These are phyloP conservation scores for Verbena officinalis DNA, from an alignment of 257 asterid genomes.

Conservation along the genomic window DNA sequence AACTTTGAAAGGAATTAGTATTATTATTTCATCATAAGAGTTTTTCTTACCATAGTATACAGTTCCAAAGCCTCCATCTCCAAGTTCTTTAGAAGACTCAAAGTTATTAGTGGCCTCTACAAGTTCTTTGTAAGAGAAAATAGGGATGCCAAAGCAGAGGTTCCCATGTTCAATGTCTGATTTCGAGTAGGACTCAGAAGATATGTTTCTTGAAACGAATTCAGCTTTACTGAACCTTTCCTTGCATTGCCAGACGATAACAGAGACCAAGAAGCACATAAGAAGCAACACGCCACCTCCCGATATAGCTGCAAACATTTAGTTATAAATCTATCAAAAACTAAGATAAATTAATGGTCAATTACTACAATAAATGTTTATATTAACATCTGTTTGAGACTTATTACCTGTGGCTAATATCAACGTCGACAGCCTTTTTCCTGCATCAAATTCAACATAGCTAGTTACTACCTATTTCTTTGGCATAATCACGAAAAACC, in stretches of 20 bases:
- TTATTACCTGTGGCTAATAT: constrained; percentile 37
- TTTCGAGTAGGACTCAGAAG: constrained; percentile 31
- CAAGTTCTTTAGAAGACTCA: constrained; percentile 47
- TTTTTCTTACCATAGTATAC: constrained; percentile 51
- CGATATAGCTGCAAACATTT: constrained; percentile 30
- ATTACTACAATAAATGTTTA: background rate
- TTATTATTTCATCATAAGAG: too few species aligned
- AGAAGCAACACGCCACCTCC: constrained; percentile 32
- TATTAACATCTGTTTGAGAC: background rate
- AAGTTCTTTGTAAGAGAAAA: constrained; percentile 51
- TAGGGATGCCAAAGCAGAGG: constrained; percentile 35
- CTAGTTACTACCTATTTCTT: background rate
- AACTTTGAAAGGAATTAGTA: too few species aligned
- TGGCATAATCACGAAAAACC: background rate
- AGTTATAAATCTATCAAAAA: too few species aligned
- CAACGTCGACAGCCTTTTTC: background rate
- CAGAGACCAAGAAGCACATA: constrained; percentile 6
- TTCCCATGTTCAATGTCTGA: constrained; percentile 35
- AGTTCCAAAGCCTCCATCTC: constrained; percentile 64
- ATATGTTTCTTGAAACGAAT: constrained; percentile 18
- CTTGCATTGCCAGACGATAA: constrained; percentile 30
- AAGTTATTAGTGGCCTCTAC: constrained; percentile 49
- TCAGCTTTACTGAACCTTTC: constrained; percentile 12
- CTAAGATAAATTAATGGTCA: background rate
- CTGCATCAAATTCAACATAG: constrained; percentile 27